Base-by-base conservation (phyloP, 805 yeast genomes). In the Kodamaea hsintzibuensis region DNA sequence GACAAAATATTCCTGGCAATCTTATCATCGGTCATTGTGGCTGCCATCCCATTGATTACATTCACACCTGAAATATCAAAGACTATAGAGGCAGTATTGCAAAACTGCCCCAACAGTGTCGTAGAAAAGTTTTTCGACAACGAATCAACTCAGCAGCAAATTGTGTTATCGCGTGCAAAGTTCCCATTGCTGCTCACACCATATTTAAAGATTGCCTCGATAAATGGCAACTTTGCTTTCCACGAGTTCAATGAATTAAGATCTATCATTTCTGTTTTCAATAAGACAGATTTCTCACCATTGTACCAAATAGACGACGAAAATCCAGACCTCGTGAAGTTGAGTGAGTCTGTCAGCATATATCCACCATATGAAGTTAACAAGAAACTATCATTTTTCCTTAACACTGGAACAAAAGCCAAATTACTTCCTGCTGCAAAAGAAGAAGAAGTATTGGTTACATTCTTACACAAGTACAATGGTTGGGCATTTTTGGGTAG, bases 401-500 rank as follows among this genome's bases (percentile, higher is more conserved):
- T 82, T 48, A 66, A 68, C 14, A 52, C 42, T 2, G 85, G 85
- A 2, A 88, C 96, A 0, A 81, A 76, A 52, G 98, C 93, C 2
- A 86, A 87, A 59, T 69, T 89, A 2, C 68, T 92, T 30, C 85
- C 90, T 0, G 76, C 82, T 2, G 63, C 66, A 6, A 61, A 62
- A 13, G 66, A 63, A 10, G 60, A 66, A 35, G 70, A 73, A 55
- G 63, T 69, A 9, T 61, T 81, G 14, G 88, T 88, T 2, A 79
- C 90, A 18, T 91, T 95, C 71, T 71, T 86, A 25, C 82, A 87
- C 64, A 78, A 79, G 2, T 91, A 85, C 65, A 89, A 85, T 63
- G 98, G 98, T 1, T 91, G 98, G 96, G 81, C 96, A 0, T 70
- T 88, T 25, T 61, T 93, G 14, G 98, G 98, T 1, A 79, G 96